Evolutionary conservation across 257 asterid genomes (phyloP).

Genomic region (Ligustrum vulgare): DNA sequence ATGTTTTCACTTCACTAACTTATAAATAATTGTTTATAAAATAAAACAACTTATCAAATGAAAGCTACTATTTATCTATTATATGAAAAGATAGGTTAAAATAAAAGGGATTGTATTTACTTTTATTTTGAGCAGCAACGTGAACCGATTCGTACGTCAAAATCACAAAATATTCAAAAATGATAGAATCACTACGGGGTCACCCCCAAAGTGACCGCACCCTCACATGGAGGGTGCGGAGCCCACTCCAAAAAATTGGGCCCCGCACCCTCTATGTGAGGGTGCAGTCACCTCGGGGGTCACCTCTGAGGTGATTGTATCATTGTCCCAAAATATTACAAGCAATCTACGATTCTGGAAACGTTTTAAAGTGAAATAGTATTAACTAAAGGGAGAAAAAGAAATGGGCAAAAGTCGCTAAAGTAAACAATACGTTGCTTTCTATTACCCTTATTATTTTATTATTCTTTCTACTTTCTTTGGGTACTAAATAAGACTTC

Average conservation of each 20-base stretch:
- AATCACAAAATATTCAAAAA: no score
- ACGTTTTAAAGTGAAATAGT: conserved; percentile 33
- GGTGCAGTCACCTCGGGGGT: no score
- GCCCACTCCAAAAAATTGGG: no score
- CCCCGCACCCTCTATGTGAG: no score
- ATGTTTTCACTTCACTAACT: no score
- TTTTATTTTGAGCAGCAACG: neutral
- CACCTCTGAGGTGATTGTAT: no score
- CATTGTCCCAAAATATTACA: no score
- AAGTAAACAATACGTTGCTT: conserved; percentile 38
- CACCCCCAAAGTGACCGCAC: no score
- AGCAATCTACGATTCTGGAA: conserved; percentile 31
- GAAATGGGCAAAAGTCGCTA: conserved; percentile 20
- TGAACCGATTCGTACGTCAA: conserved; percentile 16
- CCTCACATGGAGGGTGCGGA: no score
- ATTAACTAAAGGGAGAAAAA: conserved; percentile 1
- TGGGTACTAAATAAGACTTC: neutral
- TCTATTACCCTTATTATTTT: conserved; percentile 29
- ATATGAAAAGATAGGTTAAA: neutral
- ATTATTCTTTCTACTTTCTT: conserved; percentile 11
- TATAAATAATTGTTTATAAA: no score
- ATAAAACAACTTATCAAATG: no score
- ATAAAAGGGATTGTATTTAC: neutral
- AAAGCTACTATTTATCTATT: neutral
- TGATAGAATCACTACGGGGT: no score